Percentiles rank a stretch among this genome's conserved stretches.
These are phyloP conservation scores for Aspergillus sp. DNA, from an alignment of 2,329 filamentous ascomycete genomes.

Conservation along the genomic window DNA sequence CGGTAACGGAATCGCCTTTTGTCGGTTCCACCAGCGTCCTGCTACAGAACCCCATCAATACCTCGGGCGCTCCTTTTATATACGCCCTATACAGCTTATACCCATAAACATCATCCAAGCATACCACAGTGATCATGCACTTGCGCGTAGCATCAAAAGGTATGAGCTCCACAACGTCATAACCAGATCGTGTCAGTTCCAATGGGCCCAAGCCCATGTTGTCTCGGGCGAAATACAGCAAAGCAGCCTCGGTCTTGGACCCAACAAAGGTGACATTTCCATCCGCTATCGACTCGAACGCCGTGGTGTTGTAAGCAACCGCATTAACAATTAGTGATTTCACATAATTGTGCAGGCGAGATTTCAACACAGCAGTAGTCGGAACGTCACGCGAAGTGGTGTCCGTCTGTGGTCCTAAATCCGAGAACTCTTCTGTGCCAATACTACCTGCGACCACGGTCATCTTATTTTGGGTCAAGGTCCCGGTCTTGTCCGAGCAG, in stretches of 20 bases:
- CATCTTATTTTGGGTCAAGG: slow-evolving; percentile 63
- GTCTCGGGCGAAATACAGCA: slow-evolving; percentile 66
- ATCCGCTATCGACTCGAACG: slow-evolving; percentile 70
- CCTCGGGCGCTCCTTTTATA: slow-evolving; percentile 49
- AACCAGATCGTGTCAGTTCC: slow-evolving; percentile 60
- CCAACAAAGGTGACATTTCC: slow-evolving; percentile 66
- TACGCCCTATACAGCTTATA: slow-evolving; percentile 37
- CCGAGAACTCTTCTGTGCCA: not conserved
- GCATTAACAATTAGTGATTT: not conserved
- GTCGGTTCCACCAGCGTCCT: not conserved
- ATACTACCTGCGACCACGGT: slow-evolving; percentile 52
- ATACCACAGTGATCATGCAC: slow-evolving; percentile 54
- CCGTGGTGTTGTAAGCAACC: slow-evolving; percentile 56
- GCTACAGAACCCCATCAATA: slow-evolving; percentile 33
- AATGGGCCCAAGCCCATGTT: slow-evolving; percentile 64
- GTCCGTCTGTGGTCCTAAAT: not conserved
- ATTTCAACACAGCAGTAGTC: slow-evolving; percentile 32
- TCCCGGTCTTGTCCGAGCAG: slow-evolving; percentile 65
- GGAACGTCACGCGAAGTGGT: not conserved
- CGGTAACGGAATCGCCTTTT: slow-evolving; percentile 36
- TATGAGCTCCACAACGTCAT: slow-evolving; percentile 64
- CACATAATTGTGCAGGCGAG: not conserved
- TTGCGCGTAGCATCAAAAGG: slow-evolving; percentile 74
- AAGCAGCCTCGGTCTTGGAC: slow-evolving; percentile 72
- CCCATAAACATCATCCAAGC: slow-evolving; percentile 12